Conservation (phyloP, 1,284 basidiomycete species). For the Termitomyces sp. region DNA sequence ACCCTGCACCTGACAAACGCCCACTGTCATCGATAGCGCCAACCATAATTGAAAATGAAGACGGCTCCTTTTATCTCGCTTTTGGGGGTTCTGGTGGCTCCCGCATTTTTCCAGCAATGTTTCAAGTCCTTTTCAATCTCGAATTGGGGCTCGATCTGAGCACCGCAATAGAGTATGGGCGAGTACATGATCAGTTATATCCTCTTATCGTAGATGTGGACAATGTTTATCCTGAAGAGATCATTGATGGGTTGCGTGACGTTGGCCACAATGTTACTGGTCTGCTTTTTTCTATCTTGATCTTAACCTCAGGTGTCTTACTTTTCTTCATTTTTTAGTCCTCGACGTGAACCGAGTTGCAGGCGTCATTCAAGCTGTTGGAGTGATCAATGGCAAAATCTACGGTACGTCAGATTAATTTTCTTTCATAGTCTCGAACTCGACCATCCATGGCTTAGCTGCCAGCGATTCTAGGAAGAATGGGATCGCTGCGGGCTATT, state of each 20-base stretch:
- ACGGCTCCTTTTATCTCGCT: conserved; percentile 68
- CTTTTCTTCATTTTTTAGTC: conserved; percentile 22
- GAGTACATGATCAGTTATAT: conserved; percentile 91
- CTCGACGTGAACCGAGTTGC: conserved; percentile 58
- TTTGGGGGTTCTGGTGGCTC: conserved; percentile 87
- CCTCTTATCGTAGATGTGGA: conserved; percentile 68
- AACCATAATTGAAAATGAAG: conserved; percentile 70
- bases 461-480: conserved; percentile 84
- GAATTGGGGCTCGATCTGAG: conserved; percentile 80
- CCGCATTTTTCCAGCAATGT: conserved; percentile 77
- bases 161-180: conserved; percentile 76
- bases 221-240: conserved; percentile 45
- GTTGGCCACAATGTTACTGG: conserved; percentile 74
- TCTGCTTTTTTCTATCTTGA: conserved; percentile 21
- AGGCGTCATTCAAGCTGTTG: conserved; percentile 70
- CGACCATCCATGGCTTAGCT: conserved; percentile 35
- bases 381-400: conserved; percentile 47
- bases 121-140: conserved; percentile 80
- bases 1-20: conserved; percentile 81
- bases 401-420: conserved; percentile 43
- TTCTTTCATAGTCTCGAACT: not conserved
- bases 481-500: conserved; percentile 79
- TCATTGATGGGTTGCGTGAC: conserved; percentile 50
- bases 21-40: conserved; percentile 84
- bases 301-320: not conserved